A percentile compares a stretch with the other conserved stretches of the same genome.
phyloP scores from a whole-genome alignment of 2,329 filamentous ascomycete genomes.

The Neofusicoccum cordaticola region DNA sequence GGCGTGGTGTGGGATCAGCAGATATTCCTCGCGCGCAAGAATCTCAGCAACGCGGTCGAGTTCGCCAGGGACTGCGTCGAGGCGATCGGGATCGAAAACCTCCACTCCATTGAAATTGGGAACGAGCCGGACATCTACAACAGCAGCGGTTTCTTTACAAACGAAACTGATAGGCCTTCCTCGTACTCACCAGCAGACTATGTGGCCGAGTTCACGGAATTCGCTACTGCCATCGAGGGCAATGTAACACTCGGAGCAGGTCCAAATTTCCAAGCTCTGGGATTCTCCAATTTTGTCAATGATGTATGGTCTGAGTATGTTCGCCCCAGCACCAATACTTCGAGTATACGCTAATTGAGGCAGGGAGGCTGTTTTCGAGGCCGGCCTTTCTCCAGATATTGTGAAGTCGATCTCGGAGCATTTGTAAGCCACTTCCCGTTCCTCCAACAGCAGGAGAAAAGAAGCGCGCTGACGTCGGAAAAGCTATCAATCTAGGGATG shows the following conservation, averaged over 20 bases:
- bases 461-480: neutral
- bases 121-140: slow-evolving; percentile 13
- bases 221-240: neutral
- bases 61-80: slow-evolving; percentile 5
- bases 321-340: no score
- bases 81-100: neutral
- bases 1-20: slow-evolving; percentile 9
- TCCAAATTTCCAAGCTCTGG: slow-evolving; percentile 1
- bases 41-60: neutral
- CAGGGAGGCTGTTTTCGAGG: neutral
- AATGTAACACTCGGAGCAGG: neutral
- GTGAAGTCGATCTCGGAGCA: slow-evolving; percentile 8
- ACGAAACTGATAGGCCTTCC: neutral
- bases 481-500: neutral
- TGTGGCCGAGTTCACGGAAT: neutral
- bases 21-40: neutral
- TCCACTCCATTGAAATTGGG: neutral
- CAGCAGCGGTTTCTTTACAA: neutral
- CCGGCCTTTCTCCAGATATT: neutral
- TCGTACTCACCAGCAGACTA: neutral
- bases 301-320: neutral
- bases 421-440: neutral
- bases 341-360: neutral
- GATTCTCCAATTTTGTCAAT: slow-evolving; percentile 1
- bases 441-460: neutral